Base-by-base conservation (phyloP, 2,329 filamentous ascomycete species). In the Verticillium klebahnii region DNA sequence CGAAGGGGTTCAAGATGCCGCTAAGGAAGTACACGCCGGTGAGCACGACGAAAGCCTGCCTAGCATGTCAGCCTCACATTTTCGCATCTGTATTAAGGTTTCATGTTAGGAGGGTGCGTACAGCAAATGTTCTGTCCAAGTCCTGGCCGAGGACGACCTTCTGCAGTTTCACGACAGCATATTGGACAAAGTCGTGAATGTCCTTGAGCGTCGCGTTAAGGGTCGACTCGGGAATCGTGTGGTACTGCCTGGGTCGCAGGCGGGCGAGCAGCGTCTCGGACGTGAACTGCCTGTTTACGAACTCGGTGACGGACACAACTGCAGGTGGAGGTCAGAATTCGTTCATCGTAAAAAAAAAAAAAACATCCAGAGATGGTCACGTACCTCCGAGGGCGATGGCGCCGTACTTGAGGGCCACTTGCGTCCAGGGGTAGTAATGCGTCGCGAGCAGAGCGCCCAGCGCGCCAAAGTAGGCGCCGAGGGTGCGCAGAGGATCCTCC, bases 131-230 rank as follows among this genome's bases (percentile, higher is more conserved):
- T 25, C 45, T 58, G 40, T 36, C 37, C 3, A 63, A 39, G 15
- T 63, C 60, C 32, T 63, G 23, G 5, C 62, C 62, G 12, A 56
- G 61, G 1, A 59, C 25, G 5, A 56, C 52, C 17, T 50, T 57
- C n/a, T 63, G 62, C 2, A 37, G 36, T 29, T 61, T 37, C 3
- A 63, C 37, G 2, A 52, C 50, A 11, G 36, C 29, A 14, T 59
- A 58, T 39, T 63, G 62, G n/a, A 61, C 25, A 2, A 63, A 52
- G 17, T 63, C 62, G 14, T 63, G 62, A 1, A 63, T 15, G 32
- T 63, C 62, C 23, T 40, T 61, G 23, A 63, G 15, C 3, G 45
- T 57, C 14, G 52, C 60, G 25, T 63, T 63, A 15, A 63, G 62
- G 1, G 52, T 59, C 14, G 50, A 32, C 9, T 63, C 62, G 9